Evolutionary conservation across 2,329 filamentous ascomycete genomes (phyloP).

Genomic region (Fusarium tuaranense): DNA sequence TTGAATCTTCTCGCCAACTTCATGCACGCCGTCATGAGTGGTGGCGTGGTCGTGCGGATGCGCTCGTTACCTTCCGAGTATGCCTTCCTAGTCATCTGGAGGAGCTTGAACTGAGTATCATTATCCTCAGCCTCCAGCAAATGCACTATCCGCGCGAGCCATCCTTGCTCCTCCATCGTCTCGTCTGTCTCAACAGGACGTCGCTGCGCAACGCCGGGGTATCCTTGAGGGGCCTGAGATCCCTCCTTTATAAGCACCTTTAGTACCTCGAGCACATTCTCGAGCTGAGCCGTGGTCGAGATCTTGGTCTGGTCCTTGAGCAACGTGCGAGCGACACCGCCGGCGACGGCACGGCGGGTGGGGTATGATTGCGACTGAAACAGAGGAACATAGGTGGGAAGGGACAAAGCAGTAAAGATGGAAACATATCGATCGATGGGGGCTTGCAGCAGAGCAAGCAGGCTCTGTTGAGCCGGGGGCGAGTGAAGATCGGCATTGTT

Average conservation of each 20-base stretch:
- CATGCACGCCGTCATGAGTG: slow-evolving; percentile 88
- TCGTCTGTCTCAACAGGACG: slow-evolving; percentile 90
- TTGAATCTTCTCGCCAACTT: slow-evolving; percentile 93
- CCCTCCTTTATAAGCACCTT: slow-evolving; percentile 95
- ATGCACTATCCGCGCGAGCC: slow-evolving; percentile 93
- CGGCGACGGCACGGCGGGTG: slow-evolving; percentile 89
- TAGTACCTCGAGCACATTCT: slow-evolving; percentile 88
- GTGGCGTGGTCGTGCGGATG: slow-evolving; percentile 94
- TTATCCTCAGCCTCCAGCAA: slow-evolving; percentile 86
- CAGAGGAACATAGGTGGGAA: slow-evolving; percentile 92
- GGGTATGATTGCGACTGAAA: slow-evolving; percentile 93
- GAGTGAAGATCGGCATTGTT: slow-evolving; percentile 98
- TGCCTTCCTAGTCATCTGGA: slow-evolving; percentile 88
- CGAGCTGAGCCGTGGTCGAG: slow-evolving; percentile 80
- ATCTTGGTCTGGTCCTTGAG: slow-evolving; percentile 86
- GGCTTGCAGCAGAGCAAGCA: slow-evolving; percentile 89
- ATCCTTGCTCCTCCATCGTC: slow-evolving; percentile 97
- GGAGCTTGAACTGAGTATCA: slow-evolving; percentile 92
- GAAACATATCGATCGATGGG: slow-evolving; percentile 92
- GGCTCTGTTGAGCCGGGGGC: slow-evolving; percentile 84
- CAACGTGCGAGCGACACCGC: slow-evolving; percentile 86
- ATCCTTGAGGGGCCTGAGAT: slow-evolving; percentile 83
- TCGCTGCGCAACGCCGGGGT: slow-evolving; percentile 83
- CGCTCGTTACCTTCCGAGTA: slow-evolving; percentile 94
- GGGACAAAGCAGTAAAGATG: slow-evolving; percentile 93